These are phyloP conservation scores for Fusarium tanahbumbuense DNA, from an alignment of 2,329 filamentous ascomycete genomes.

Conservation along the genomic window DNA sequence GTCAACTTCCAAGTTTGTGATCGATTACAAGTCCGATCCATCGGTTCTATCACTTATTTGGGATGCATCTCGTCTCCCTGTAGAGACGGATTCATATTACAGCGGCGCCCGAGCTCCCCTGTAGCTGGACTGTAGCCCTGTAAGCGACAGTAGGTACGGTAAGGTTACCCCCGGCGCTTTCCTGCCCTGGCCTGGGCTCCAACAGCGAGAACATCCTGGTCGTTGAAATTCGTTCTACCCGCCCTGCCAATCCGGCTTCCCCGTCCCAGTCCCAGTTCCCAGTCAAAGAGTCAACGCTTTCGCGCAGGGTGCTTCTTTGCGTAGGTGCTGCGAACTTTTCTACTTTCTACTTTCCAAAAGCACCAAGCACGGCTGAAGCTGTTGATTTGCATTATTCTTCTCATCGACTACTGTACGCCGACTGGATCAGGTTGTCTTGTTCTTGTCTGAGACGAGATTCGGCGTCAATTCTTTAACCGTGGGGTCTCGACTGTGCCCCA, in stretches of 20 bases:
- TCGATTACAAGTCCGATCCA: slow-evolving; percentile 21
- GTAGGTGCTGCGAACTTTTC: slow-evolving; percentile 43
- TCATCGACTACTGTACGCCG: slow-evolving; percentile 28
- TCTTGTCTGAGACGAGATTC: slow-evolving; percentile 34
- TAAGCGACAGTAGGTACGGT: slow-evolving; percentile 22
- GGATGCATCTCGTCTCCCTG: slow-evolving; percentile 18
- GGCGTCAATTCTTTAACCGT: slow-evolving; percentile 39
- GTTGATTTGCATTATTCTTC: slow-evolving; percentile 17
- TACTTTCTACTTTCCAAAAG: slow-evolving; percentile 29
- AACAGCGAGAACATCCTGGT: slow-evolving; percentile 28
- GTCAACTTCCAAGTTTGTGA: slow-evolving; percentile 29
- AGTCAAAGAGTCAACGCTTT: slow-evolving; percentile 31
- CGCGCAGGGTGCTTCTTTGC: slow-evolving; percentile 39
- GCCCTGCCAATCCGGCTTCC: slow-evolving; percentile 44
- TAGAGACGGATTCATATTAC: slow-evolving; percentile 32
- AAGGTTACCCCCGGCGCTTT: slow-evolving; percentile 15
- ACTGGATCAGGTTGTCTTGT: slow-evolving; percentile 41
- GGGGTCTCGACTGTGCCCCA: slow-evolving; percentile 29
- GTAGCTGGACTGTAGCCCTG: neutral
- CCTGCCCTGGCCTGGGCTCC: slow-evolving; percentile 17
- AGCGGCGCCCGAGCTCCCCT: slow-evolving; percentile 37
- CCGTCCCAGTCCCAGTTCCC: slow-evolving; percentile 22
- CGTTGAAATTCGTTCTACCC: slow-evolving; percentile 38
- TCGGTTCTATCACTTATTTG: slow-evolving; percentile 31
- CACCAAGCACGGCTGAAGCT: slow-evolving; percentile 19